phyloP scores from a whole-genome alignment of 164 flowering plant genomes.

The Protea cynaroides region DNA sequence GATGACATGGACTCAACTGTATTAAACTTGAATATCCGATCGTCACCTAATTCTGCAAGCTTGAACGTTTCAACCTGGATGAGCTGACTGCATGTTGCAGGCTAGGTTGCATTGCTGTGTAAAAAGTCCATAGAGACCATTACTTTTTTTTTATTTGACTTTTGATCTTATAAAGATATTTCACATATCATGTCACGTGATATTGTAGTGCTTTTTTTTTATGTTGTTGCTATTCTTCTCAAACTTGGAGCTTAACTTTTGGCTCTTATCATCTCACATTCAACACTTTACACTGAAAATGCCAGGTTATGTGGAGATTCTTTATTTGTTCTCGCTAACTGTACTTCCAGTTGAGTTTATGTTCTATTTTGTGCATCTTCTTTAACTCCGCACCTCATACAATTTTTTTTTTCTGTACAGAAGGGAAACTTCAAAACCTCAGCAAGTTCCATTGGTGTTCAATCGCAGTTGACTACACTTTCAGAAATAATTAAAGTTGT shows the following conservation, averaged over 20 bases:
- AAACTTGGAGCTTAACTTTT: background rate
- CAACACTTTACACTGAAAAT: background rate
- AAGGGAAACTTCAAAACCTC: constrained; percentile 75
- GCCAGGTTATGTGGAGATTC: background rate
- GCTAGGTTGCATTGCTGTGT: too few relatives aligned
- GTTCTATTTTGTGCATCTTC: background rate
- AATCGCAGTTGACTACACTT: constrained; percentile 65
- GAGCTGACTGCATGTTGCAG: too few relatives aligned
- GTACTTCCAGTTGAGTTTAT: background rate
- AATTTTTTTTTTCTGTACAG: constrained; percentile 30
- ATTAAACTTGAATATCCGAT: too few relatives aligned
- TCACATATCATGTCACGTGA: too few relatives aligned
- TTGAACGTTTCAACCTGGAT: too few relatives aligned
- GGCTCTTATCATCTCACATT: background rate
- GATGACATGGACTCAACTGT: too few relatives aligned
- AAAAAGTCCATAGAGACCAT: too few relatives aligned
- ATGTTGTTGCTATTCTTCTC: too few relatives aligned
- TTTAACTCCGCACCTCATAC: constrained; percentile 7
- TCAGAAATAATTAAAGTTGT: constrained; percentile 61
- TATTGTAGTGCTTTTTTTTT: too few relatives aligned
- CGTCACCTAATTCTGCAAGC: too few relatives aligned
- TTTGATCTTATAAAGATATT: too few relatives aligned
- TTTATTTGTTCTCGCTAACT: background rate
- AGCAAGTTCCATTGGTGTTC: constrained; percentile 74
- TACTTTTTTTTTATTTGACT: too few relatives aligned